phyloP scores from a whole-genome alignment of 495 filamentous ascomycete genomes.

The Corynascus novoguineensis region DNA sequence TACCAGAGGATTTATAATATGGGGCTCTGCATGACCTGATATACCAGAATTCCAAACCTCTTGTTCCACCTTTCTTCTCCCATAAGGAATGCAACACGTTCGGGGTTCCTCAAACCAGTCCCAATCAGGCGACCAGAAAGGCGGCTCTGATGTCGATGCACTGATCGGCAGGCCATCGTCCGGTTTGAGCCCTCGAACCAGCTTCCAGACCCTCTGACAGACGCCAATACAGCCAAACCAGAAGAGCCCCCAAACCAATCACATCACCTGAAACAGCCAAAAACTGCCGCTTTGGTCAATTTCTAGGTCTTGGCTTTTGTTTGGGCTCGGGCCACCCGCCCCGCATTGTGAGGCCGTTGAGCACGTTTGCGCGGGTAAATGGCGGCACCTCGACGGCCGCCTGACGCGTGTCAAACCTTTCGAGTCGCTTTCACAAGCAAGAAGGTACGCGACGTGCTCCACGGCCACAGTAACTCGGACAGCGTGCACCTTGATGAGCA shows the following conservation, averaged over 20 bases:
- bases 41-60: too few relatives aligned
- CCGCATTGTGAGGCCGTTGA: slow-evolving; percentile 20
- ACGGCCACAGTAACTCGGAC: background rate
- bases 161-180: background rate
- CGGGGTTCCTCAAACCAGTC: too few relatives aligned
- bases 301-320: slow-evolving; percentile 11
- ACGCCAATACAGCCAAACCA: background rate
- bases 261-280: slow-evolving; percentile 11
- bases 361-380: slow-evolving; percentile 33
- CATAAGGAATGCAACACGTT: too few relatives aligned
- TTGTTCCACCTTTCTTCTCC: too few relatives aligned
- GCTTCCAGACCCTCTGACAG: background rate
- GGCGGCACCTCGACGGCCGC: background rate
- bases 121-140: background rate
- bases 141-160: background rate
- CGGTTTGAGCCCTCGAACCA: slow-evolving; percentile 12
- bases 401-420: slow-evolving; percentile 8
- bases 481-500: slow-evolving; percentile 17
- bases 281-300: slow-evolving; percentile 26
- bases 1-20: too few relatives aligned
- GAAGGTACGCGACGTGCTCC: background rate
- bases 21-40: too few relatives aligned
- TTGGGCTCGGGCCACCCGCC: slow-evolving; percentile 1
- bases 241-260: slow-evolving; percentile 6
- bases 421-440: background rate